Evolutionary conservation across 2,329 filamentous ascomycete genomes (phyloP), one percentile per base, ranked within the genome.

Genomic region (Hymenoscyphus infarciens): DNA sequence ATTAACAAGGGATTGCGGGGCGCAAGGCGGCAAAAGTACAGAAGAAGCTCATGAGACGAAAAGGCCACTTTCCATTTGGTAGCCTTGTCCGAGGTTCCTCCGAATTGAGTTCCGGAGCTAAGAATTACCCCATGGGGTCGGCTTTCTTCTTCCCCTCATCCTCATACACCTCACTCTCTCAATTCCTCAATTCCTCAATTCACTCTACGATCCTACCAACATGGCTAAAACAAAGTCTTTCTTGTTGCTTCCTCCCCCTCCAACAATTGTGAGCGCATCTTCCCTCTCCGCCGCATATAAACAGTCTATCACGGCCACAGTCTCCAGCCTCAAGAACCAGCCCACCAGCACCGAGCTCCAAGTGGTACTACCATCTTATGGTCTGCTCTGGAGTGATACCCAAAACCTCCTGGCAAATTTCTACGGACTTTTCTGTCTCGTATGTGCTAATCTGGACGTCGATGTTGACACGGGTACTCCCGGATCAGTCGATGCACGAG

Each of bases 391-490:
- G 82, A 73, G 81, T 38, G 77, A 82, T n/a, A 83, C 87, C 0
- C 92, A 97, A 75, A 80, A 82, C n/a, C 80, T 94, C 5, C 77
- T 97, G 25, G 89, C 90, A 2, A 84, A 84, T 29, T 74, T 96
- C 27, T 98, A 98, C 80, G 87, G 87, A 70, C 82, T 97, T 57
- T 79, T 95, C 61, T 88, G 88, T 38, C 78, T 87, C 55, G 80
- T 91, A n/a, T 91, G 89, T 66, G 84, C 87, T 13, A 81, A 86
- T 67, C 79, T 69, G 13, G 67, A 62, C 84, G 56, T 79, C 78
- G 56, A 81, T 78, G 77, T 88, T 75, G 77, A 90, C 75, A 74
- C 91, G 76, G 80, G 84, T 78, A 84, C 85, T 39, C 82, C 85
- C 0, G 86, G 87, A 55, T 89, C 90, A 27, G 83, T 97, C 16